Evolutionary conservation across 495 filamentous ascomycete species (phyloP).

Genomic region (Penicillium alfredii): DNA sequence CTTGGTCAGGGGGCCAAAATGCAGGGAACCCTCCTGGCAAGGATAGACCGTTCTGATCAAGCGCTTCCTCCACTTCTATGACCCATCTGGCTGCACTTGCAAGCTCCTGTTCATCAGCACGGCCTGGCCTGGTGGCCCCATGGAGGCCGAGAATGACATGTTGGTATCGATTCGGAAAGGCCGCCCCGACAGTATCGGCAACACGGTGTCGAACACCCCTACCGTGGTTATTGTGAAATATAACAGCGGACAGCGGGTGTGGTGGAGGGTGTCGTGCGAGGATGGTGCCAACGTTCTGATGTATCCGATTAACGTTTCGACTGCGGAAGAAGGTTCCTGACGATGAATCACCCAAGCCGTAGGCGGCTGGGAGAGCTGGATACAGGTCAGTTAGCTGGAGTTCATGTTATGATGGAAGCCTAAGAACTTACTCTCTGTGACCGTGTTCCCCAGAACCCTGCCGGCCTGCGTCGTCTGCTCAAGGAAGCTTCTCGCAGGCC

Average conservation of each 20-base stretch:
- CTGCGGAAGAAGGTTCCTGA: conserved; percentile 15
- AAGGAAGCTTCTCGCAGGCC: conserved; percentile 6
- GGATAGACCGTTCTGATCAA: conserved; percentile 4
- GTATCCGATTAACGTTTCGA: conserved; percentile 9
- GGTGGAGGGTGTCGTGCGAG: conserved; percentile 8
- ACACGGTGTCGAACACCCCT: conserved; percentile 7
- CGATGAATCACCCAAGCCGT: conserved; percentile 10
- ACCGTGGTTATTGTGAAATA: conserved; percentile 13
- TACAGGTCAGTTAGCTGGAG: conserved; percentile 8
- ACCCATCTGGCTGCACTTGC: conserved; percentile 6
- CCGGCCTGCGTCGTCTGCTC: conserved; percentile 6
- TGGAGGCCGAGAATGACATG: conserved; percentile 11
- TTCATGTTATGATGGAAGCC: conserved; percentile 1
- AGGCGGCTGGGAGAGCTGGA: conserved; percentile 10
- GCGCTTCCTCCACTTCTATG: conserved; percentile 1
- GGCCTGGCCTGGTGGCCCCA: conserved; percentile 2
- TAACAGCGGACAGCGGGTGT: conserved; percentile 10
- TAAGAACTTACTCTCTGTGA: conserved; percentile 10
- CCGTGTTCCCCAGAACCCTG: conserved; percentile 9
- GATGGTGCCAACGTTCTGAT: conserved; percentile 5
- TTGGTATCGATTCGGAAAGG: conserved; percentile 8
- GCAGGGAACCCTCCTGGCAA: conserved; percentile 5
- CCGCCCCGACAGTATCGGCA: conserved; percentile 5
- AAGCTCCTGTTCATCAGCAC: conserved; percentile 2
- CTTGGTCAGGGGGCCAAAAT: conserved; percentile 7